Evolutionary conservation across 441 rosid genomes (phyloP).

Genomic region (Syzygium malaccense): DNA sequence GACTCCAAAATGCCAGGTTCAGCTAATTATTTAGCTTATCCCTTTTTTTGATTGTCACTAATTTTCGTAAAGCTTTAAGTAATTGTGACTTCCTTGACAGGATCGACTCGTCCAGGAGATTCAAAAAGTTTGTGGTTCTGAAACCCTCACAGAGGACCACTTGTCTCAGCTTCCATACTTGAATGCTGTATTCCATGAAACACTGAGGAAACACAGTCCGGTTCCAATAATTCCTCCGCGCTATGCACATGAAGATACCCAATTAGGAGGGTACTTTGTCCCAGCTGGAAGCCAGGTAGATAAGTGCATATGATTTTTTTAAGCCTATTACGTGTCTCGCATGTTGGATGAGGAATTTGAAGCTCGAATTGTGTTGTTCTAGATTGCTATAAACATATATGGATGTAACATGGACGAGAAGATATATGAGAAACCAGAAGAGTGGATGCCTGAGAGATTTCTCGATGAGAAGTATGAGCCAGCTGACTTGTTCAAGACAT

Average conservation of each 20-base stretch:
- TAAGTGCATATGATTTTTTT: background rate
- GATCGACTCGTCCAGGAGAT: slow-evolving; percentile 44
- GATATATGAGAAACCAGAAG: slow-evolving; percentile 56
- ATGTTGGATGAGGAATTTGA: background rate
- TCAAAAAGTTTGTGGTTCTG: slow-evolving; percentile 34
- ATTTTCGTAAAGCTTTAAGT: background rate
- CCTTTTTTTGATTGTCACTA: background rate
- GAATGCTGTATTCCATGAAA: slow-evolving; percentile 75
- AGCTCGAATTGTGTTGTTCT: background rate
- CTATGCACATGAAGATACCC: slow-evolving; percentile 67
- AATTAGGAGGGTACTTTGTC: slow-evolving; percentile 62
- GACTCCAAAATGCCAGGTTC: slow-evolving; percentile 46
- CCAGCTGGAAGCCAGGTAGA: slow-evolving; percentile 69
- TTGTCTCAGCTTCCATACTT: slow-evolving; percentile 50
- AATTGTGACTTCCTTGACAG: slow-evolving; percentile 11
- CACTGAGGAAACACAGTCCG: slow-evolving; percentile 67
- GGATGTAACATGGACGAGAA: slow-evolving; percentile 87
- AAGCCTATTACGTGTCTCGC: background rate
- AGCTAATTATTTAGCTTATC: background rate
- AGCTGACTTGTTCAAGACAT: slow-evolving; percentile 61
- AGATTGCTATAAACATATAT: slow-evolving; percentile 83
- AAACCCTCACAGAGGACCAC: slow-evolving; percentile 54
- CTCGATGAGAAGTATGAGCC: slow-evolving; percentile 41
- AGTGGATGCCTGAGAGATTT: slow-evolving; percentile 78
- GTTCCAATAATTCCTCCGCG: slow-evolving; percentile 68